Base-by-base conservation (phyloP, 176 grass and related monocot species). In the Puccinellia tenuiflora region DNA sequence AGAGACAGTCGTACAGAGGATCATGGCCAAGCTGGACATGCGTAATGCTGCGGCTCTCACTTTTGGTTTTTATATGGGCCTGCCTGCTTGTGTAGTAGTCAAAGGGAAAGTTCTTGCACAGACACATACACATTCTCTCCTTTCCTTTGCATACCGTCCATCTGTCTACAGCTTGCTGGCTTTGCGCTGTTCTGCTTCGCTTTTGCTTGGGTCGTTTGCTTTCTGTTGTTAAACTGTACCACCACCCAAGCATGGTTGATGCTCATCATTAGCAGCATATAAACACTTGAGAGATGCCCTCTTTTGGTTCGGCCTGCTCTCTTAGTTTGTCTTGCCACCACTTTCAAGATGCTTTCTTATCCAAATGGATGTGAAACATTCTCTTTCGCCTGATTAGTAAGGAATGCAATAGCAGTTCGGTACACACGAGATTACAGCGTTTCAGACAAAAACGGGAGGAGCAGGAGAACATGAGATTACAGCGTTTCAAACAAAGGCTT, bases 11-110 rank as follows among this genome's bases (percentile, higher is more conserved):
- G 48, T 51, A 25, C 33, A 34, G 33, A 45, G 12, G 30, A 71
- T 85, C 71, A 89, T 77, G 83, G 84, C 56, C 74, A 54, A 71
- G 79, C 80, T 79, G 88, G 88, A 83, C 64, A 90, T 28, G 72
- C 77, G 43, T 55, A 30, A 60, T 85, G 87, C 18, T 37, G 60
- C 17, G 60, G 52, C 72, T 34, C 28, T 0, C 50, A 10, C 47
- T 90, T 90, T 83, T 86, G 65, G 11, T 47, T 83, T 86, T 86
- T 65, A 78, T n/a, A n/a, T 85, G 43, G 10, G 52, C 31, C 62
- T 68, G n/a, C n/a, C n/a, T 75, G 51, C 46, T 48, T 20, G 15
- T 29, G 5, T 81, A 59, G n/a, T n/a, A n/a, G 83, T 86, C 88
- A 79, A 90, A 79, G 56, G 45, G 31, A 11, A 46, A 56, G 56